These are phyloP conservation scores for Diphasiastrum complanatum DNA, from an alignment of 83 land plant genomes.

Conservation along the genomic window DNA sequence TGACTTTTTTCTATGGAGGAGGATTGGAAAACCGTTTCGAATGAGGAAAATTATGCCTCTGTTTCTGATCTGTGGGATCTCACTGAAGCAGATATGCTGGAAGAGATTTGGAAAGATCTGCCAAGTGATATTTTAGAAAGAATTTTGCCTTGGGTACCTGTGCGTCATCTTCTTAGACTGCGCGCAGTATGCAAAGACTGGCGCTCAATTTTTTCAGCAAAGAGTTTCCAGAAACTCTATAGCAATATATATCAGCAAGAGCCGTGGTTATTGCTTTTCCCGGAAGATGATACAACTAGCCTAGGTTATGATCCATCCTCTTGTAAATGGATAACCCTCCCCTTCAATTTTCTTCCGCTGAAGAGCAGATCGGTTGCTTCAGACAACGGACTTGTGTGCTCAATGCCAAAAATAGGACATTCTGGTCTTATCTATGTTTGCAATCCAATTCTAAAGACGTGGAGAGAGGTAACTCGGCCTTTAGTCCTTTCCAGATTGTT, in stretches of 20 bases:
- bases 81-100: too few relatives aligned
- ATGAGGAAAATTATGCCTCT: too few relatives aligned
- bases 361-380: slow-evolving; percentile 14
- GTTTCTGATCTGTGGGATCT: too few relatives aligned
- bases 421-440: slow-evolving; percentile 3
- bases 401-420: slow-evolving; percentile 11
- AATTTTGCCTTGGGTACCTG: slow-evolving; percentile 6
- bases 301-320: slow-evolving; percentile 18
- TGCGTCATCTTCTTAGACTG: slow-evolving; percentile 7
- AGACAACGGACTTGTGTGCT: slow-evolving; percentile 11
- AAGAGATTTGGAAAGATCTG: background rate
- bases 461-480: slow-evolving; percentile 19
- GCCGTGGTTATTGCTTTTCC: slow-evolving; percentile 21
- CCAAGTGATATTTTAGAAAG: slow-evolving; percentile 12
- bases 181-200: slow-evolving; percentile 9
- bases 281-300: slow-evolving; percentile 12
- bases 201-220: slow-evolving; percentile 4
- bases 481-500: slow-evolving; percentile 23
- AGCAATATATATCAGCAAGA: slow-evolving; percentile 1
- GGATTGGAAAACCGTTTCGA: too few relatives aligned
- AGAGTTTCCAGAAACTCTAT: background rate
- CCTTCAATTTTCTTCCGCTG: slow-evolving; percentile 16
- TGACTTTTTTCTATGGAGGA: too few relatives aligned
- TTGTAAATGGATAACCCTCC: slow-evolving; percentile 14
- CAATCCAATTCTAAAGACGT: slow-evolving; percentile 16